Conservation (phyloP, 768 basidiomycete genomes). For the Mycena vulgaris region DNA sequence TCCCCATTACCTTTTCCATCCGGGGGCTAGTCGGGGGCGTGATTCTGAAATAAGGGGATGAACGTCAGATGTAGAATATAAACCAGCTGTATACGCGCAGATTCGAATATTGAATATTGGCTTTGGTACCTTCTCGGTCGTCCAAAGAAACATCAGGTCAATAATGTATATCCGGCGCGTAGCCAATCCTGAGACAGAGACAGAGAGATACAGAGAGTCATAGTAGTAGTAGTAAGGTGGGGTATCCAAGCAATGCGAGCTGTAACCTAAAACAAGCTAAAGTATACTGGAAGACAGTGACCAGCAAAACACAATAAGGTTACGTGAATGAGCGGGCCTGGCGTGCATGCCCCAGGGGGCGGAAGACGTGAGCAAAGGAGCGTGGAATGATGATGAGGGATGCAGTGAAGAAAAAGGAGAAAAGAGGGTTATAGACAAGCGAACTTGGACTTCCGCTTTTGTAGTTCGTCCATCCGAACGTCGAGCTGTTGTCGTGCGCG, state of each 20-base stretch:
- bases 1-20: no score
- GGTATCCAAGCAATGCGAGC: conserved; percentile 43
- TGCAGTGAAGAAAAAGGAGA: conserved; percentile 32
- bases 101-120: not conserved
- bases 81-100: no score
- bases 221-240: conserved; percentile 53
- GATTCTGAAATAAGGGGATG: no score
- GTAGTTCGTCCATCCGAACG: conserved; percentile 88
- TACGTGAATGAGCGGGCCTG: conserved; percentile 54
- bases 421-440: conserved; percentile 76
- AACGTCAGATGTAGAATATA: no score
- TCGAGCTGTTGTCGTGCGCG: conserved; percentile 91
- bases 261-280: conserved; percentile 48
- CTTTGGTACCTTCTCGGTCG: no score
- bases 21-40: no score
- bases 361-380: conserved; percentile 47
- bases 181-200: conserved; percentile 38
- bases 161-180: conserved; percentile 25
- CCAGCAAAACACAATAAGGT: conserved; percentile 38
- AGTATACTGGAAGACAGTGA: conserved; percentile 45
- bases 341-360: conserved; percentile 46
- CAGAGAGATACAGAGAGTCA: conserved; percentile 56
- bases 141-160: no score
- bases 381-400: conserved; percentile 32
- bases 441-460: conserved; percentile 92